Evolutionary conservation across 305 asterid genomes (phyloP).

Genomic region (Fraxinus albicans): DNA sequence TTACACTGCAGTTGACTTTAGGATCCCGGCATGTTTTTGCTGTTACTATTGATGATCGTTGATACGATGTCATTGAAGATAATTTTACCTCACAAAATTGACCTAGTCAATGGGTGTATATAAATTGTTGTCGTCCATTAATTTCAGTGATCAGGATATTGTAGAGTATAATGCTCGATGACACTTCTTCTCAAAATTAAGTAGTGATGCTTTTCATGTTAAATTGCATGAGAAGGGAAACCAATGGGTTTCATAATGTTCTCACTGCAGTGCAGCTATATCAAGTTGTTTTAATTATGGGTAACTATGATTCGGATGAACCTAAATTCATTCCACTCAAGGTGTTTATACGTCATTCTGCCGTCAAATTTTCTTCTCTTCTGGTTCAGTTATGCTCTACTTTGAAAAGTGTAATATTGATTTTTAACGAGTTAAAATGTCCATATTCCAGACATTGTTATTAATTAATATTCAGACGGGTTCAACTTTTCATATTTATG

Average conservation of each 20-base stretch:
- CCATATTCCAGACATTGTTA: neutral
- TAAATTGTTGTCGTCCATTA: neutral
- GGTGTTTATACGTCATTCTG: neutral
- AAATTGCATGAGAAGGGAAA: neutral
- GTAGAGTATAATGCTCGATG: neutral
- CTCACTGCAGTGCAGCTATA: neutral
- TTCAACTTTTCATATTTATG: neutral
- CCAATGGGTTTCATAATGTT: neutral
- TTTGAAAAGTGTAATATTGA: neutral
- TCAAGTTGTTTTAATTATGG: neutral
- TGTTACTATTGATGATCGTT: neutral
- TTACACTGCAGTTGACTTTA: neutral
- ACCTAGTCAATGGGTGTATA: neutral
- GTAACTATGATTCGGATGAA: neutral
- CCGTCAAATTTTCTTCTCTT: neutral
- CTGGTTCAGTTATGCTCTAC: neutral
- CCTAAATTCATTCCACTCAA: neutral
- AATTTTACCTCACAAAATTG: neutral
- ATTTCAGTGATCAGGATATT: neutral
- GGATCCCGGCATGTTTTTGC: neutral
- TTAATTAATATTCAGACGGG: neutral
- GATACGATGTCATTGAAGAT: slow-evolving; percentile 5
- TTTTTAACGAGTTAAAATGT: neutral
- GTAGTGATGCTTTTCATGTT: neutral
- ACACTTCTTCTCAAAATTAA: neutral